These are phyloP conservation scores for Kalaharituber pfeilii DNA, from an alignment of 2,329 filamentous ascomycete genomes.

Conservation along the genomic window DNA sequence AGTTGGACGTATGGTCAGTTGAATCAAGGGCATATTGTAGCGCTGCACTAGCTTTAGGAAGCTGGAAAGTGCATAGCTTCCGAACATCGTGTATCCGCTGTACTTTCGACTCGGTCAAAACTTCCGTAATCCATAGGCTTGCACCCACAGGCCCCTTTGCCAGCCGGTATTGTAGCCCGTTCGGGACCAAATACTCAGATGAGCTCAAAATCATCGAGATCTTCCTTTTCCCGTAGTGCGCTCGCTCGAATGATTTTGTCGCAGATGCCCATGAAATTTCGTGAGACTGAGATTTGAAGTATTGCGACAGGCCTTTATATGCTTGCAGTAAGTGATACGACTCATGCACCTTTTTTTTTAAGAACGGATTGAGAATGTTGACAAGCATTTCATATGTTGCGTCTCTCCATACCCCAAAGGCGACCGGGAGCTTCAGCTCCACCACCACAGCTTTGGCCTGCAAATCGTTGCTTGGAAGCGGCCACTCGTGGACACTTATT, in stretches of 20 bases:
- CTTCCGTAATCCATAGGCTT: neutral
- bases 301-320: neutral
- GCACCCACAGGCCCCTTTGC: neutral
- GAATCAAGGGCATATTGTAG: constrained; percentile 21
- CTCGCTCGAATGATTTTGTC: neutral
- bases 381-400: neutral
- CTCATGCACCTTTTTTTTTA: neutral
- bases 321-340: neutral
- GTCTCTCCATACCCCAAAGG: neutral
- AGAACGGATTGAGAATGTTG: neutral
- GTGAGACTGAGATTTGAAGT: neutral
- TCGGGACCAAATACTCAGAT: neutral
- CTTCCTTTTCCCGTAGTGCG: neutral
- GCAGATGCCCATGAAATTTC: neutral
- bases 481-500: neutral
- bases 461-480: neutral
- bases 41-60: constrained; percentile 12
- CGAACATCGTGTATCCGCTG: neutral
- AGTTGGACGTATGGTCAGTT: constrained; percentile 31
- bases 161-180: neutral
- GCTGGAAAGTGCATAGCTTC: neutral
- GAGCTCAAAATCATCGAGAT: neutral
- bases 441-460: neutral
- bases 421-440: neutral
- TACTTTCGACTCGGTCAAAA: neutral